Conservation (phyloP, 108 stramenopile genomes). For the Nitzschia inconspicua region DNA sequence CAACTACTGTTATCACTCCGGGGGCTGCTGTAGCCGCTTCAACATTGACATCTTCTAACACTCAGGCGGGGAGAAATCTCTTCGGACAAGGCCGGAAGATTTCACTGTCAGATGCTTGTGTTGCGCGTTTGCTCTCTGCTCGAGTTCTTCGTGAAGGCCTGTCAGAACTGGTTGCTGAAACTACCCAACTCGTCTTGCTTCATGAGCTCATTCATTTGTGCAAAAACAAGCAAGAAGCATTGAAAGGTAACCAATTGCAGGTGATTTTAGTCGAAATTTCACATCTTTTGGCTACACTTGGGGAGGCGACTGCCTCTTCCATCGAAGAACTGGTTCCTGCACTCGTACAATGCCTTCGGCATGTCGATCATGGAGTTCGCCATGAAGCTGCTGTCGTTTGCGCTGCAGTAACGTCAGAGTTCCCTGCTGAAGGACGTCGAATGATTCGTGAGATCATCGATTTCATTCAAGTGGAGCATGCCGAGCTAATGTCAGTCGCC, state of each 20-base stretch:
- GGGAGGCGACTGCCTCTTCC: constrained; percentile 67
- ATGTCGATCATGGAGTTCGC: constrained; percentile 77
- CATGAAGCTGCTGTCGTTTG: constrained; percentile 76
- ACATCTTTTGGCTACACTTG: constrained; percentile 60
- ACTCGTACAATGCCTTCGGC: constrained; percentile 52
- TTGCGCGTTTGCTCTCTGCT: constrained; percentile 56
- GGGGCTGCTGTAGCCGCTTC: background rate
- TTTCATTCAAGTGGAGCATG: constrained; percentile 51
- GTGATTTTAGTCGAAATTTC: constrained; percentile 79
- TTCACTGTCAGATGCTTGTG: constrained; percentile 65
- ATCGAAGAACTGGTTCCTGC: constrained; percentile 57
- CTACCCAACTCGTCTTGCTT: constrained; percentile 58
- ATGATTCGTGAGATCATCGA: constrained; percentile 30
- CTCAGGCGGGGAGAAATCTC: constrained; percentile 14
- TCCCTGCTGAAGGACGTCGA: constrained; percentile 57
- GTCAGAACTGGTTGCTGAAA: constrained; percentile 65
- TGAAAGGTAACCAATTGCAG: constrained; percentile 69
- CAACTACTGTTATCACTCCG: constrained; percentile 6
- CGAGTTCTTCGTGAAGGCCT: constrained; percentile 70
- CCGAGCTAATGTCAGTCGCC: constrained; percentile 37
- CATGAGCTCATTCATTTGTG: constrained; percentile 55
- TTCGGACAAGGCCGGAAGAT: constrained; percentile 49
- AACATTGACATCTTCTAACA: background rate
- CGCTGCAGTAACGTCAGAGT: constrained; percentile 52
- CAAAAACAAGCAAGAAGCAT: constrained; percentile 22